Conservation (phyloP, 768 basidiomycete genomes). For the Thelephora aurantiotincta region DNA sequence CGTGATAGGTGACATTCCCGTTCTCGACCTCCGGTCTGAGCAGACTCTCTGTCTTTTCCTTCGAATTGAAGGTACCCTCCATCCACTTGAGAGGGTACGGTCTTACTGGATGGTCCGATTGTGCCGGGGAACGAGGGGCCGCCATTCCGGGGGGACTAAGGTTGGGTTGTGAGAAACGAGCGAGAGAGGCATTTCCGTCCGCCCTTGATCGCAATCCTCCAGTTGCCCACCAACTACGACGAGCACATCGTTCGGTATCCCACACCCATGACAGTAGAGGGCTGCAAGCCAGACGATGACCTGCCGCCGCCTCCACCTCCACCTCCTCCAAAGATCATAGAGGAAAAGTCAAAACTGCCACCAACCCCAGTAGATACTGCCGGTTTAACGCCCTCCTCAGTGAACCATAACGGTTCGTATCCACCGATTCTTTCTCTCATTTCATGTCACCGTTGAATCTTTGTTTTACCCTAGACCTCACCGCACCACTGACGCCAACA, state of each 20-base stretch:
- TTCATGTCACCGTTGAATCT: constrained; percentile 1
- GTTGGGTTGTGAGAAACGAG: neutral
- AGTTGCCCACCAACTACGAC: constrained; percentile 5
- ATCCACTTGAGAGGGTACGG: constrained; percentile 24
- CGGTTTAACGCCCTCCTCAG: no score
- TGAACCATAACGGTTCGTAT: no score
- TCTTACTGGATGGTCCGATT: constrained; percentile 9
- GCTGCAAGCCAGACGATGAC: neutral
- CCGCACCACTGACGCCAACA: constrained; percentile 6
- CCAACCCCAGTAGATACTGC: neutral
- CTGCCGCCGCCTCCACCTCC: constrained; percentile 9
- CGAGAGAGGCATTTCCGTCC: neutral
- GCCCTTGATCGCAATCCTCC: neutral
- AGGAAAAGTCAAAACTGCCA: constrained; percentile 2
- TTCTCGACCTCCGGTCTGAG: constrained; percentile 37
- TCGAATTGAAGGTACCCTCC: constrained; percentile 29
- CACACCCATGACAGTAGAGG: neutral
- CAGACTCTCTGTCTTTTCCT: constrained; percentile 27
- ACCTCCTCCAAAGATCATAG: constrained; percentile 13
- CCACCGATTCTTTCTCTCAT: neutral
- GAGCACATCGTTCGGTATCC: constrained; percentile 1
- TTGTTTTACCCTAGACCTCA: no score
- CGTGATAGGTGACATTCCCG: constrained; percentile 34
- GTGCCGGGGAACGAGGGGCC: constrained; percentile 2
- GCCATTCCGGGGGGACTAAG: neutral